Evolutionary conservation across 257 asterid species (phyloP).

Genomic region (Mitragyna speciosa): DNA sequence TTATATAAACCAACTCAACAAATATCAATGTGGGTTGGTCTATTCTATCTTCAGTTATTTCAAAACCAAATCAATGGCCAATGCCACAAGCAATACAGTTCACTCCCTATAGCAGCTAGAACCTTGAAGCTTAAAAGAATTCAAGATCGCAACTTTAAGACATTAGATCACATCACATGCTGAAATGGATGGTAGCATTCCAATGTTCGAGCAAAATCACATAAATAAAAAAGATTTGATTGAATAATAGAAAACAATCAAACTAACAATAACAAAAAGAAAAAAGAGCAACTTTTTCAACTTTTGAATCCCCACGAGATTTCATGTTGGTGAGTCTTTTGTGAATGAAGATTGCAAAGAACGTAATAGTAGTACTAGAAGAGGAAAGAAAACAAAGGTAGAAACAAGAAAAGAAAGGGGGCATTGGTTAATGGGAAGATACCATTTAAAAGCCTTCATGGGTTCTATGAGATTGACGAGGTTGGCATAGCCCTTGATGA

Average conservation of each 20-base stretch:
- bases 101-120: neutral
- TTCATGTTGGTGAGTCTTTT: too few relatives aligned
- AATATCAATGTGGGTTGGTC: neutral
- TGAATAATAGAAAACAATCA: too few relatives aligned
- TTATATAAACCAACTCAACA: neutral
- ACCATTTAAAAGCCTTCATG: conserved; percentile 74
- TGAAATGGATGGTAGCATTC: neutral
- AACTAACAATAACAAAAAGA: neutral
- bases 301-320: neutral
- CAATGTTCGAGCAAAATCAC: neutral
- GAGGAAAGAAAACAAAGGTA: neutral
- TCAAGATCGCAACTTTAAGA: neutral
- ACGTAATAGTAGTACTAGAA: too few relatives aligned
- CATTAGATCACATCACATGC: neutral
- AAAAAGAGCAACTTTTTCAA: too few relatives aligned
- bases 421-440: neutral
- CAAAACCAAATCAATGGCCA: neutral
- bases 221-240: neutral
- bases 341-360: too few relatives aligned
- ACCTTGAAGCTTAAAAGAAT: neutral
- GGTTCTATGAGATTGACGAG: conserved; percentile 71
- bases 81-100: neutral
- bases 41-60: neutral
- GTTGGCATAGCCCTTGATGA: conserved; percentile 61
- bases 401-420: neutral